These are phyloP conservation scores for Closterium sp. DNA, from an alignment of 139 green algal genomes.

Conservation along the genomic window DNA sequence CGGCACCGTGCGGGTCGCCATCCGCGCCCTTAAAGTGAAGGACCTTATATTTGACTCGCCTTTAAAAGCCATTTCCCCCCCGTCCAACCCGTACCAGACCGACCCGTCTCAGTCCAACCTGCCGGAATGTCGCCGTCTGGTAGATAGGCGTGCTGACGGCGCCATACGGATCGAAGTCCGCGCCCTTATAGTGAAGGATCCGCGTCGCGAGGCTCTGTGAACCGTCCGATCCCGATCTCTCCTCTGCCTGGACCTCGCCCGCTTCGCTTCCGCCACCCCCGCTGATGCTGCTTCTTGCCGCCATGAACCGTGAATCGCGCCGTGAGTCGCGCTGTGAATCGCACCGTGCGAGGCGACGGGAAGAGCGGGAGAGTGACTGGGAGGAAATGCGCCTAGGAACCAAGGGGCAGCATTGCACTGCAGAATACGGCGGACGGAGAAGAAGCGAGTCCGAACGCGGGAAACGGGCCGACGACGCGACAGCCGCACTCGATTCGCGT, in stretches of 20 bases:
- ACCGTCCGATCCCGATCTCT: neutral
- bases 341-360: too few species aligned
- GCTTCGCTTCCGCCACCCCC: neutral
- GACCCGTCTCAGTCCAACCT: constrained; percentile 29
- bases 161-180: constrained; percentile 73
- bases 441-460: neutral
- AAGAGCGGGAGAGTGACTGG: too few species aligned
- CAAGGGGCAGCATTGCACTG: too few species aligned
- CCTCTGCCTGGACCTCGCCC: neutral
- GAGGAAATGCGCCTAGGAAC: too few species aligned
- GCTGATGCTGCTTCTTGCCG: neutral
- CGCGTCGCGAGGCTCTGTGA: neutral
- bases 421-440: neutral
- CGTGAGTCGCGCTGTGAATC: too few species aligned
- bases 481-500: too few species aligned
- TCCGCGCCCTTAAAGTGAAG: neutral
- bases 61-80: too few species aligned
- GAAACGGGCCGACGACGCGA: too few species aligned
- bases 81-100: too few species aligned
- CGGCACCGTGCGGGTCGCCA: constrained; percentile 76
- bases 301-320: neutral
- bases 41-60: too few species aligned
- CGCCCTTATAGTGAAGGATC: too few species aligned
- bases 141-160: constrained; percentile 85
- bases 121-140: constrained; percentile 89